A percentile compares a stretch with the other conserved stretches of the same genome.
phyloP scores from a whole-genome alignment of 768 basidiomycete genomes.

The Russula sp. region DNA sequence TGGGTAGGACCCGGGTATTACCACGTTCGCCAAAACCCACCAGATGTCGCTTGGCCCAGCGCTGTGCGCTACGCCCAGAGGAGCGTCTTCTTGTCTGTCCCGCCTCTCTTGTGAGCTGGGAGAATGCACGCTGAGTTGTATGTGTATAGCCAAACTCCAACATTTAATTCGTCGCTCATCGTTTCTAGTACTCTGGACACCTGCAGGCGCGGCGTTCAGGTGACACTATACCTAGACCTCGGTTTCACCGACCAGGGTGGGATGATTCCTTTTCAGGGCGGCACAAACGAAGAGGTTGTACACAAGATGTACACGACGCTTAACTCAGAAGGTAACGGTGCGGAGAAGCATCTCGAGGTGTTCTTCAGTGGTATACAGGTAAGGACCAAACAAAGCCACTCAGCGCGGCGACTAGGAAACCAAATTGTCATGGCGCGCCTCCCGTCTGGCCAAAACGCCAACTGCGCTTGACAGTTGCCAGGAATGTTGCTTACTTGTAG shows the following conservation, averaged over 20 bases:
- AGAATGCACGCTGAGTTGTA: neutral
- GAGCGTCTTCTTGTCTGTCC: slow-evolving; percentile 54
- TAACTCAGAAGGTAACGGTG: slow-evolving; percentile 35
- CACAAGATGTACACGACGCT: slow-evolving; percentile 51
- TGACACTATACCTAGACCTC: slow-evolving; percentile 55
- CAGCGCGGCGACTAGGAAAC: slow-evolving; percentile 57
- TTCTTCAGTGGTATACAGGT: slow-evolving; percentile 48
- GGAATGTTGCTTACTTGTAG: slow-evolving; percentile 25
- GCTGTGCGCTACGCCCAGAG: slow-evolving; percentile 53
- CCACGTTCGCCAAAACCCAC: slow-evolving; percentile 44
- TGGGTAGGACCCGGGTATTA: slow-evolving; percentile 39
- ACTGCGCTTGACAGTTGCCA: neutral
- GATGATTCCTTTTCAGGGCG: slow-evolving; percentile 54
- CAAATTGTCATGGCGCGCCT: slow-evolving; percentile 57
- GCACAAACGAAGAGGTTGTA: slow-evolving; percentile 66
- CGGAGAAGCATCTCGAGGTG: slow-evolving; percentile 43
- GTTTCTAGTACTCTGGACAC: slow-evolving; percentile 54
- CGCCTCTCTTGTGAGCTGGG: neutral
- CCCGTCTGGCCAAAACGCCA: neutral
- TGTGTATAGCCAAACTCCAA: slow-evolving; percentile 54
- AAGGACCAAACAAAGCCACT: slow-evolving; percentile 59
- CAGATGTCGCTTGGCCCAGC: slow-evolving; percentile 64
- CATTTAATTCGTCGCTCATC: slow-evolving; percentile 60
- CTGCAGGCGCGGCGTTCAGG: slow-evolving; percentile 53
- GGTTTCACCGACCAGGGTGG: slow-evolving; percentile 52